phyloP scores from a whole-genome alignment of 768 basidiomycete species.

The Asterophora lycoperdoides region DNA sequence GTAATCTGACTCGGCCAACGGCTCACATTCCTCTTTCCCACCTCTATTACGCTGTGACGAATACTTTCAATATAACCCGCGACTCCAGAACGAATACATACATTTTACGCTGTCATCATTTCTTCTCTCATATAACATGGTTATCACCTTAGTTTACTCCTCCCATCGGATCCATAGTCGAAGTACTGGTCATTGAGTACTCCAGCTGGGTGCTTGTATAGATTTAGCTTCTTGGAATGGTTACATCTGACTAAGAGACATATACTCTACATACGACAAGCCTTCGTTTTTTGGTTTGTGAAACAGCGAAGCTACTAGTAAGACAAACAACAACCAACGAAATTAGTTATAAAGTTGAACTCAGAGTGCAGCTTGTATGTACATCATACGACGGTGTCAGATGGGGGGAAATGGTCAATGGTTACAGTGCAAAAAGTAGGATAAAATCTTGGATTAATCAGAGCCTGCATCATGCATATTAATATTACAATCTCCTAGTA shows the following conservation, averaged over 20 bases:
- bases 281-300: too few relatives aligned
- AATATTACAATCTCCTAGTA: not conserved
- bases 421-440: not conserved
- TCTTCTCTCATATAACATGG: slow-evolving; percentile 4
- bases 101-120: slow-evolving; percentile 18
- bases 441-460: not conserved
- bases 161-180: slow-evolving; percentile 13
- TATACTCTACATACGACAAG: too few relatives aligned
- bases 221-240: slow-evolving; percentile 9
- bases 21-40: slow-evolving; percentile 14
- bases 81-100: slow-evolving; percentile 22
- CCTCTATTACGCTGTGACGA: slow-evolving; percentile 20
- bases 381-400: too few relatives aligned
- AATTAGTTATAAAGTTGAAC: too few relatives aligned
- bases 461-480: not conserved
- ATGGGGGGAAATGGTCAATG: too few relatives aligned
- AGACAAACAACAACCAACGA: too few relatives aligned
- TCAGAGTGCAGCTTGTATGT: too few relatives aligned
- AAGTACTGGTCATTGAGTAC: slow-evolving; percentile 13
- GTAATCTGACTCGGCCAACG: slow-evolving; percentile 31
- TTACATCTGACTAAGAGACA: not conserved
- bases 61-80: slow-evolving; percentile 23
- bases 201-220: slow-evolving; percentile 16
- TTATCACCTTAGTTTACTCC: slow-evolving; percentile 13
- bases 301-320: too few relatives aligned